Percentiles rank a stretch among this genome's conserved stretches.
These are phyloP conservation scores for Lachancea thermotolerans DNA, from an alignment of 805 yeast species.

Conservation along the genomic window DNA sequence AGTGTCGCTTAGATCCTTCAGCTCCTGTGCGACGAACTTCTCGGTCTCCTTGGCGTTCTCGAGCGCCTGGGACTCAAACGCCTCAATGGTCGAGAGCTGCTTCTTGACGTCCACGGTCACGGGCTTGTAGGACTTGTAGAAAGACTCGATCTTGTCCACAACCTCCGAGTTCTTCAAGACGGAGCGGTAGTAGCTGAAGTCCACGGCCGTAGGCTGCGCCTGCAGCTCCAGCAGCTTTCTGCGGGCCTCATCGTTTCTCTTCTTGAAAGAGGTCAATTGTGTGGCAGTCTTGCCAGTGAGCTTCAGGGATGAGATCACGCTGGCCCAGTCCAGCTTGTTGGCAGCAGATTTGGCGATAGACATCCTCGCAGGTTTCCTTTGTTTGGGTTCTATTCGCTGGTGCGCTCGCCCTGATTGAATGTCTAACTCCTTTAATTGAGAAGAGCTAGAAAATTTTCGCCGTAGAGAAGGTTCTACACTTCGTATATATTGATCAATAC, in stretches of 20 bases:
- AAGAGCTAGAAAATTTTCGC: background rate
- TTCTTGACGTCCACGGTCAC: conserved; percentile 78
- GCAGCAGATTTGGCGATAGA: conserved; percentile 49
- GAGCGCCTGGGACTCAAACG: conserved; percentile 91
- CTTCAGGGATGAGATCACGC: conserved; percentile 80
- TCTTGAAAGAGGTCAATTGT: conserved; percentile 85
- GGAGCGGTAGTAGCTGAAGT: conserved; percentile 73
- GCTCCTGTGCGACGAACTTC: conserved; percentile 77
- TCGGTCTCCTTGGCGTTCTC: conserved; percentile 95
- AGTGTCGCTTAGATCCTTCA: conserved; percentile 78
- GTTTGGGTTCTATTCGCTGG: background rate
- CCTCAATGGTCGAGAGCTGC: conserved; percentile 85
- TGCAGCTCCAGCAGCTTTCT: conserved; percentile 65
- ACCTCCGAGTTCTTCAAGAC: conserved; percentile 75
- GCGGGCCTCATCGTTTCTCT: conserved; percentile 98
- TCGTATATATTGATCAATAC: background rate
- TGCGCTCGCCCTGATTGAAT: background rate
- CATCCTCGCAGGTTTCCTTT: conserved; percentile 13
- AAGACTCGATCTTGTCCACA: conserved; percentile 72
- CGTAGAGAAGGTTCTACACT: background rate
- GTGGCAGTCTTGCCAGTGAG: conserved; percentile 88
- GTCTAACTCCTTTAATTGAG: background rate
- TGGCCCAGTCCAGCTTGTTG: conserved; percentile 91
- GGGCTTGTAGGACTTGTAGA: conserved; percentile 72
- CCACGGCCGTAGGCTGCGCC: conserved; percentile 69